These are phyloP conservation scores for Paxillus involutus DNA, from an alignment of 768 basidiomycete species.

Conservation along the genomic window DNA sequence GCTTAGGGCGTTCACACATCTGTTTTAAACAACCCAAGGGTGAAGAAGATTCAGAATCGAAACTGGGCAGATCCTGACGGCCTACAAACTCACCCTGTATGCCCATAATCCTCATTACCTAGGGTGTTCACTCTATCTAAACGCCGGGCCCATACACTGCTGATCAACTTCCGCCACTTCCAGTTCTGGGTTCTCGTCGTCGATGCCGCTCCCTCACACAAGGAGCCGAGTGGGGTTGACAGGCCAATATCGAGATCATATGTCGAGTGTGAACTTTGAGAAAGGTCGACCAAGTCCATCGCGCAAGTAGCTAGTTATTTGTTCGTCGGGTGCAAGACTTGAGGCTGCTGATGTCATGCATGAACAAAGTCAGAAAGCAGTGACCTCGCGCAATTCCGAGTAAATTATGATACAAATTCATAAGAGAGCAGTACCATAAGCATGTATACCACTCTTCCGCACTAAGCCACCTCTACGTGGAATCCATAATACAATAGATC, in stretches of 20 bases:
- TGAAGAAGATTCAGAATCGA: background rate
- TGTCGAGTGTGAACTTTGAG: background rate
- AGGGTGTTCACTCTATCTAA: slow-evolving; percentile 75
- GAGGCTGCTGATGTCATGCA: background rate
- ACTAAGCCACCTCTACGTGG: background rate
- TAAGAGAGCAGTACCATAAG: background rate
- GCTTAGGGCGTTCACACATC: slow-evolving; percentile 76
- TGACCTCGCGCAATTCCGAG: too few species aligned
- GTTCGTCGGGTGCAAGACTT: too few species aligned
- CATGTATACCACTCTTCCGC: background rate
- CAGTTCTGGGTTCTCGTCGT: slow-evolving; percentile 24
- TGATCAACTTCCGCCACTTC: slow-evolving; percentile 23
- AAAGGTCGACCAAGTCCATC: slow-evolving; percentile 13
- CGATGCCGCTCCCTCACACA: slow-evolving; percentile 11
- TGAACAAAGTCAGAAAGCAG: background rate
- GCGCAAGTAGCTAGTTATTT: background rate
- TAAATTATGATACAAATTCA: background rate
- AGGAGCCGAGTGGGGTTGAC: slow-evolving; percentile 1
- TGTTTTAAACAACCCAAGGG: slow-evolving; percentile 25
- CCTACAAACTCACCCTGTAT: slow-evolving; percentile 58
- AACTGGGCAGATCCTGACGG: background rate
- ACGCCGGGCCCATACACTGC: slow-evolving; percentile 26
- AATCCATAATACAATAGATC: slow-evolving; percentile 7
- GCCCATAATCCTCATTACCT: slow-evolving; percentile 58
- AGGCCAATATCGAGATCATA: background rate